A percentile compares a stretch with the other conserved stretches of the same genome.
phyloP scores from a whole-genome alignment of 805 yeast species.

The Ogataea sp. region DNA sequence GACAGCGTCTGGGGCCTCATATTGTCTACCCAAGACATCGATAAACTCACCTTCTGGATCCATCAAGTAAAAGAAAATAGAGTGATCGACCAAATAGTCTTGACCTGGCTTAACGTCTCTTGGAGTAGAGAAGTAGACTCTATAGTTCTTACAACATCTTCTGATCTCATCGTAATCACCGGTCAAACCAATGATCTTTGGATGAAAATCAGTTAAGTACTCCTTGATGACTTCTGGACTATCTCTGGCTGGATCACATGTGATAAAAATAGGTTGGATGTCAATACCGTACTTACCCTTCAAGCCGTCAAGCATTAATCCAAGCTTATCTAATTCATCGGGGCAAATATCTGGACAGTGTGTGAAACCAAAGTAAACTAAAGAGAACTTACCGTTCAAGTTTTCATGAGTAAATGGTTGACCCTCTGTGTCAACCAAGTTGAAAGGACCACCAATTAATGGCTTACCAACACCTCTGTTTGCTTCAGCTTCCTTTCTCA shows the following conservation, averaged over 20 bases:
- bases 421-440: slow-evolving; percentile 63
- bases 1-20: slow-evolving; percentile 69
- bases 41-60: slow-evolving; percentile 97
- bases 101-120: slow-evolving; percentile 91
- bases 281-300: slow-evolving; percentile 45
- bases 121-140: slow-evolving; percentile 98
- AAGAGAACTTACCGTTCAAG: slow-evolving; percentile 68
- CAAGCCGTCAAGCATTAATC: slow-evolving; percentile 58
- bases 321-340: slow-evolving; percentile 90
- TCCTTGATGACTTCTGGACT: slow-evolving; percentile 76
- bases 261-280: slow-evolving; percentile 82
- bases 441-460: slow-evolving; percentile 84
- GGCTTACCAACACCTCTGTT: slow-evolving; percentile 91
- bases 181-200: slow-evolving; percentile 81
- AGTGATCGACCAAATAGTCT: slow-evolving; percentile 94
- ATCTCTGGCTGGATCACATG: slow-evolving; percentile 97
- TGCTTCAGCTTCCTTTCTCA: slow-evolving; percentile 73
- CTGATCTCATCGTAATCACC: slow-evolving; percentile 85
- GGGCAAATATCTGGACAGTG: slow-evolving; percentile 99
- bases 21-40: slow-evolving; percentile 91
- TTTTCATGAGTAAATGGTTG: slow-evolving; percentile 69
- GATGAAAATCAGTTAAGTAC: slow-evolving; percentile 85
- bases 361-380: slow-evolving; percentile 93
- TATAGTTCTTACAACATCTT: slow-evolving; percentile 74
- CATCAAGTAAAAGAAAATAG: slow-evolving; percentile 94